A percentile compares a stretch with the other conserved stretches of the same genome.
Evolutionary conservation across 106 monocot genomes (phyloP).

Genomic region (Ottelia alismoides): DNA sequence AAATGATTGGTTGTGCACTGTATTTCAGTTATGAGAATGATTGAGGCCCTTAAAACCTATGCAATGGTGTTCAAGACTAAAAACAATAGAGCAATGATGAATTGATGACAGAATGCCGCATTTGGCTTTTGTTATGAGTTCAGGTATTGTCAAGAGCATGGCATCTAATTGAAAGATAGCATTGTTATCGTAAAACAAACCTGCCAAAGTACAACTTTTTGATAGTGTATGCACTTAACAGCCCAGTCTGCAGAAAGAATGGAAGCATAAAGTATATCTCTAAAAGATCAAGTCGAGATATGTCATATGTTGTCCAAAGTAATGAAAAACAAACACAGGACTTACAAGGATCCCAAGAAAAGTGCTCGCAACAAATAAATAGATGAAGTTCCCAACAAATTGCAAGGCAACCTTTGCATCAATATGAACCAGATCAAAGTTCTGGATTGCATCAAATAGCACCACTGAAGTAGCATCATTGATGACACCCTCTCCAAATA

Average conservation of each 20-base stretch:
- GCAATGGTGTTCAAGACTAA: no score
- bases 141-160: no score
- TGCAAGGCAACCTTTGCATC: slow-evolving; percentile 31
- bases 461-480: slow-evolving; percentile 99
- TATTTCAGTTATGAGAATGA: no score
- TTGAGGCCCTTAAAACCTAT: no score
- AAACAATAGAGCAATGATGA: no score
- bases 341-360: slow-evolving; percentile 81
- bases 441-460: slow-evolving; percentile 91
- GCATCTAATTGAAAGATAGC: no score
- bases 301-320: no score
- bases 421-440: slow-evolving; percentile 79
- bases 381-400: slow-evolving; percentile 68
- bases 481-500: slow-evolving; percentile 98
- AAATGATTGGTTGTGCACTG: no score
- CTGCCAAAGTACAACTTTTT: slow-evolving; percentile 94
- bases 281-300: no score
- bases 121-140: no score
- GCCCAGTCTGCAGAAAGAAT: slow-evolving; percentile 41
- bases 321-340: no score
- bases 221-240: slow-evolving; percentile 86
- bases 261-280: slow-evolving; percentile 9
- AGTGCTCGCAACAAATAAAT: slow-evolving; percentile 87
- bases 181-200: slow-evolving; percentile 29
- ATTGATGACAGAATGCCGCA: no score